Evolutionary conservation across 768 basidiomycete species (phyloP), one percentile per base, ranked within the genome.

Genomic region (Floccularia luteovirens): DNA sequence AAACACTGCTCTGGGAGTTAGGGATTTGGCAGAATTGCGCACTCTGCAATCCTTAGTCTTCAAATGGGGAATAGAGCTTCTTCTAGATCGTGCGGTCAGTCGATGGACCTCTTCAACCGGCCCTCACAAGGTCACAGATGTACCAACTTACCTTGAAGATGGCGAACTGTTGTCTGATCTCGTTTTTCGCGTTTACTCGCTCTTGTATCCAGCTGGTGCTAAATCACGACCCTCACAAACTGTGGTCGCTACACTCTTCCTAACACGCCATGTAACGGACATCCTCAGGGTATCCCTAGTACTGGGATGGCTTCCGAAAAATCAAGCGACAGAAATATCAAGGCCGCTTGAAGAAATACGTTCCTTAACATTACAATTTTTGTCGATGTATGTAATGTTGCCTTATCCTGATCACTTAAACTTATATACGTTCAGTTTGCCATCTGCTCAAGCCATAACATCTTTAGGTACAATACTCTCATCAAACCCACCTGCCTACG

Each of bases 241-340:
- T 1, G 56, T 74, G 25, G 76, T 90, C 42, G 71, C 82, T 1
- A 70, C 72, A 1, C 62, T 79, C 4, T 56, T 89, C 7, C 55
- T 80, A 32, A 68, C 69, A 36, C 59, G 58, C 19, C 78, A 89
- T 51, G 50, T 74, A 2, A 53, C 67, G 3, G 79, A 82, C 45
- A 49, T 89, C 10, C 60, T 90, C 6, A 67, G 62, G 31, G 74
- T 81, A 6, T 67, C 75, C 22, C 66, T 89, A 4, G 57, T 73
- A 6, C 59, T 90, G 5, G 88, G 82, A 1, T 90, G 87, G 87
- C 64, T 86, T 5, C 83, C 82, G 3, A 77, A 72, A 49, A 60
- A 67, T 0, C 52, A 69, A 6, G 56, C 63, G 4, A 56, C 55
- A 0, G 63, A 69, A 11, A 46, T 59, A 0, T 51, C 60, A 22